Percentiles rank a stretch among this genome's conserved stretches.
Evolutionary conservation across 2,329 filamentous ascomycete genomes (phyloP).

Genomic region (Cladosporium sp.): DNA sequence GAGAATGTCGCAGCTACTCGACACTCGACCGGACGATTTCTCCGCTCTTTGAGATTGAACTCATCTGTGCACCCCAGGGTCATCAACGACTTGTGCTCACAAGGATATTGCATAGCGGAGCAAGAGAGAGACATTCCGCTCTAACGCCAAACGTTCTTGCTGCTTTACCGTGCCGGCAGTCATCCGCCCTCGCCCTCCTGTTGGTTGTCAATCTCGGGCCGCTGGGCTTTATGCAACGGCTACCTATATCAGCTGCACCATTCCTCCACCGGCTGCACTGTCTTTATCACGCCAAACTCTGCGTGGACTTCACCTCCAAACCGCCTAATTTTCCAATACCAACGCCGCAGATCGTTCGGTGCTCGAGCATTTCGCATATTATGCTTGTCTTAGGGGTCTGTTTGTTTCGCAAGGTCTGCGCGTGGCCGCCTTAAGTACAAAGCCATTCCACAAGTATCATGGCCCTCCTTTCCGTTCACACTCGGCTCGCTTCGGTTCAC

Average conservation of each 20-base stretch:
- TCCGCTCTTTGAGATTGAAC: background rate
- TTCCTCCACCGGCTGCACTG: background rate
- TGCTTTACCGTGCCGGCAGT: background rate
- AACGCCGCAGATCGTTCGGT: conserved; percentile 3
- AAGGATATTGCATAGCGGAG: background rate
- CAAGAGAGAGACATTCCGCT: background rate
- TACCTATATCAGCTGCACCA: conserved; percentile 4
- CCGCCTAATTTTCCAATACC: background rate
- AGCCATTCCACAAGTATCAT: conserved; percentile 4
- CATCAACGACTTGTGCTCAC: background rate
- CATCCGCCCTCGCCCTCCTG: background rate
- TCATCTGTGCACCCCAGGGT: background rate
- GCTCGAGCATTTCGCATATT: background rate
- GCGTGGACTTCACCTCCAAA: conserved; percentile 2
- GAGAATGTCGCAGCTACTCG: no score
- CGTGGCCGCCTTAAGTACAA: background rate
- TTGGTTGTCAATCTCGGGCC: conserved; percentile 9
- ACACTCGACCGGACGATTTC: background rate
- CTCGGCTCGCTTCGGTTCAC: background rate
- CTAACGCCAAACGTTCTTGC: background rate
- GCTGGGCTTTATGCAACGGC: conserved; percentile 8
- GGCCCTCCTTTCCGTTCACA: background rate
- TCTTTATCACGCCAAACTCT: background rate
- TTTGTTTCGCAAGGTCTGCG: background rate
- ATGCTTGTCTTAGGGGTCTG: conserved; percentile 5